Conservation (phyloP, 2,329 filamentous ascomycete species). For the Nemania sp. region DNA sequence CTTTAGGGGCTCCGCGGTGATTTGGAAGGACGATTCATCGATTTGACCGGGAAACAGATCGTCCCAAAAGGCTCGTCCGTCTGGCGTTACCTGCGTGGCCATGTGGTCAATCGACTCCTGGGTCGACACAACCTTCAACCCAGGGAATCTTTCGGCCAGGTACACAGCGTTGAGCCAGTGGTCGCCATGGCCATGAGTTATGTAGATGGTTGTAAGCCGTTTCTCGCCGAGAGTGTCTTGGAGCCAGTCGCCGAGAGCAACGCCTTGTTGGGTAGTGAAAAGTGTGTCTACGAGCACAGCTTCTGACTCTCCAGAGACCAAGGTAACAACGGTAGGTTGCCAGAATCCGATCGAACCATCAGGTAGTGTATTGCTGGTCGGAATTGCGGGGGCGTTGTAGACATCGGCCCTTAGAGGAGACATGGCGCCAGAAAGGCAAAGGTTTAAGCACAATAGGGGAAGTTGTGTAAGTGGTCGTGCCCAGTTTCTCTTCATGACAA, state of each 20-base stretch:
- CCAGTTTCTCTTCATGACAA: neutral
- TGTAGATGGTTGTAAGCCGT: constrained; percentile 53
- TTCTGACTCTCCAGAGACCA: constrained; percentile 36
- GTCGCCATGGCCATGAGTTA: constrained; percentile 58
- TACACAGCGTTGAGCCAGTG: constrained; percentile 54
- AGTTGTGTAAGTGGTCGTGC: neutral
- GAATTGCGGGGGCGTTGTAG: constrained; percentile 29
- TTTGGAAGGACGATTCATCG: constrained; percentile 25
- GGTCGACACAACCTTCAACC: constrained; percentile 41
- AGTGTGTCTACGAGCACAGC: constrained; percentile 56
- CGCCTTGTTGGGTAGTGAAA: constrained; percentile 49
- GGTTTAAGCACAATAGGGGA: neutral
- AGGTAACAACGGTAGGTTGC: constrained; percentile 34
- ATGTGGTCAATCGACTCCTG: constrained; percentile 41
- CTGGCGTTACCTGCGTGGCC: constrained; percentile 39
- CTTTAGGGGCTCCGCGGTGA: constrained; percentile 37
- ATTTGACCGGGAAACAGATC: constrained; percentile 46
- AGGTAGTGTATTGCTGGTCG: constrained; percentile 24
- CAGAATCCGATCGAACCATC: constrained; percentile 30
- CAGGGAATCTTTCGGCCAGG: constrained; percentile 50
- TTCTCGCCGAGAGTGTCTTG: constrained; percentile 47
- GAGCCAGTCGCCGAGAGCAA: constrained; percentile 54
- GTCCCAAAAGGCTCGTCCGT: constrained; percentile 42
- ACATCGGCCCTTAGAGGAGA: constrained; percentile 26
- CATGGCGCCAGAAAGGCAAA: neutral